A percentile compares a stretch with the other conserved stretches of the same genome.
Evolutionary conservation across 2,329 filamentous ascomycete species (phyloP).

Genomic region (Monilinia fructigena): DNA sequence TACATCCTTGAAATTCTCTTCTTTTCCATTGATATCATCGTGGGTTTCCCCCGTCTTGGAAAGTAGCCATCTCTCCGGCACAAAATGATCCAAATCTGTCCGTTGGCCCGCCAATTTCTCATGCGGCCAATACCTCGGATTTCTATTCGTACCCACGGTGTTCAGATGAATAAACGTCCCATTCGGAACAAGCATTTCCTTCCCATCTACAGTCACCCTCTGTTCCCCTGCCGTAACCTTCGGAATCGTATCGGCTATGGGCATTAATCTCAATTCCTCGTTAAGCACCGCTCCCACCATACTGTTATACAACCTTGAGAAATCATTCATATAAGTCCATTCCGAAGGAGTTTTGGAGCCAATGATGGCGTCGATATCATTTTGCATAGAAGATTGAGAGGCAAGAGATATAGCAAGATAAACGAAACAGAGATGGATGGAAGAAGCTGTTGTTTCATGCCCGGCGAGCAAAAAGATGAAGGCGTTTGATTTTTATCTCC

Average conservation of each 20-base stretch:
- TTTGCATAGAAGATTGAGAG: constrained; percentile 31
- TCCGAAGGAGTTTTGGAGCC: constrained; percentile 28
- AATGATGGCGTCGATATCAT: constrained; percentile 36
- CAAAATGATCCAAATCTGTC: constrained; percentile 44
- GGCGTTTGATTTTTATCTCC: constrained; percentile 39
- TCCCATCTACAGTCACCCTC: constrained; percentile 35
- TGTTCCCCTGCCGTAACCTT: constrained; percentile 9
- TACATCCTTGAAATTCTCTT: neutral
- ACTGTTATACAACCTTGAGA: constrained; percentile 34
- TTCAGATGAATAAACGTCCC: constrained; percentile 48
- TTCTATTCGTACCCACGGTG: constrained; percentile 49
- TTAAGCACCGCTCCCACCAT: constrained; percentile 42
- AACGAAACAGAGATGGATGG: constrained; percentile 37
- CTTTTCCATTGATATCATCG: neutral
- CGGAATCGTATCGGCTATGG: constrained; percentile 54
- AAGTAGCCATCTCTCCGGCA: constrained; percentile 56
- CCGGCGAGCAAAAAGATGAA: constrained; percentile 41
- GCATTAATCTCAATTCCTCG: constrained; percentile 55
- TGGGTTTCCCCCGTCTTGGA: neutral
- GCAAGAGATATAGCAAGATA: constrained; percentile 34
- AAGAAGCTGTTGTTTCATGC: constrained; percentile 40
- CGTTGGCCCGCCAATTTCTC: constrained; percentile 52
- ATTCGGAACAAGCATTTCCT: constrained; percentile 25
- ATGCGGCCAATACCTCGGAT: constrained; percentile 55
- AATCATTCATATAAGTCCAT: constrained; percentile 31